These are phyloP conservation scores for Tylopilus rubrobrunneus DNA, from an alignment of 768 basidiomycete species.

Conservation along the genomic window DNA sequence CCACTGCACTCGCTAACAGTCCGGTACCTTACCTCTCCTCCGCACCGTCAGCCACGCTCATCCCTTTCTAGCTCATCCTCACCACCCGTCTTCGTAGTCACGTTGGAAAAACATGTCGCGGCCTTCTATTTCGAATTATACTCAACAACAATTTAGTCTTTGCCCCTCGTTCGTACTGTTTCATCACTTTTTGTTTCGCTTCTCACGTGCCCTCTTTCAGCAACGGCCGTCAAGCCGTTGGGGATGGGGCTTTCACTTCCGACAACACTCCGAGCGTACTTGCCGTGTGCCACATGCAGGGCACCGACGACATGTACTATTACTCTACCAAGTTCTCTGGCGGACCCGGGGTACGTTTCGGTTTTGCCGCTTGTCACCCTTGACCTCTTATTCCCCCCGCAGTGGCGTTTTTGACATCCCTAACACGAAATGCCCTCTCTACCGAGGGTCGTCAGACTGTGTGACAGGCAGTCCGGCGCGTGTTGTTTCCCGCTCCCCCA, in stretches of 20 bases:
- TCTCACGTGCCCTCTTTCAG: conserved; percentile 36
- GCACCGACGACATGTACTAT: conserved; percentile 80
- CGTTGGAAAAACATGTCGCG: conserved; percentile 88
- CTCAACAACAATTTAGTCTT: conserved; percentile 85
- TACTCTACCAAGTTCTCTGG: conserved; percentile 94
- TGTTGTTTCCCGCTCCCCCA: conserved; percentile 44
- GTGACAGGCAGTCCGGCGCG: conserved; percentile 92
- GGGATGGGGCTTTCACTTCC: conserved; percentile 88
- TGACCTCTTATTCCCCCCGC: conserved; percentile 8
- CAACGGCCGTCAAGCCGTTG: conserved; percentile 97
- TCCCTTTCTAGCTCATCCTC: neutral
- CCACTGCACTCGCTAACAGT: neutral
- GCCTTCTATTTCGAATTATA: conserved; percentile 65
- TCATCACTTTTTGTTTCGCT: neutral
- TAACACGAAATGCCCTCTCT: conserved; percentile 89
- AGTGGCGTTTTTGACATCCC: conserved; percentile 98
- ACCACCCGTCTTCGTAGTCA: conserved; percentile 38
- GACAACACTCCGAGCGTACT: conserved; percentile 76
- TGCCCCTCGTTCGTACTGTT: conserved; percentile 74
- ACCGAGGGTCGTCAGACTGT: conserved; percentile 91
- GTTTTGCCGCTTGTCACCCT: neutral
- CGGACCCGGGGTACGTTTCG: conserved; percentile 72
- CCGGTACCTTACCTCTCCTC: conserved; percentile 2
- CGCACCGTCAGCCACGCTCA: neutral
- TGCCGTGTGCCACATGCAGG: conserved; percentile 82